A percentile compares a stretch with the other conserved stretches of the same genome.
These are phyloP conservation scores for Chenopodium album DNA, from an alignment of 148 eudicot genomes.

Conservation along the genomic window DNA sequence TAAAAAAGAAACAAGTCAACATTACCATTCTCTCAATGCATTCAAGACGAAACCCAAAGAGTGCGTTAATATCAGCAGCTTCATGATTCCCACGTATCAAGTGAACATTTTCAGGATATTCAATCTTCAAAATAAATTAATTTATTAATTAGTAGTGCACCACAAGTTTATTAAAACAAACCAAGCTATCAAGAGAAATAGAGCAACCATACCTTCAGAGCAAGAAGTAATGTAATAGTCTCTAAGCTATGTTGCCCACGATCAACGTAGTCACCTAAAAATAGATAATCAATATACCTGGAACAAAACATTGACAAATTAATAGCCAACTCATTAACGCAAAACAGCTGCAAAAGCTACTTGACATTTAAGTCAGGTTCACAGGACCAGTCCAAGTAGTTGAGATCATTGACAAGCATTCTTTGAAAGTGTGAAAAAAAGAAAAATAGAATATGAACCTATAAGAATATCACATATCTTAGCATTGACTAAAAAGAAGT, in stretches of 20 bases:
- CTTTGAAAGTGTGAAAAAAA: not conserved
- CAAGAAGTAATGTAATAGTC: slow-evolving; percentile 93
- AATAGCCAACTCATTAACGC: slow-evolving; percentile 9
- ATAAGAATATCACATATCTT: not conserved
- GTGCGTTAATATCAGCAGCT: slow-evolving; percentile 97
- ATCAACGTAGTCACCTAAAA: slow-evolving; percentile 96
- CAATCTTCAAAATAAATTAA: slow-evolving; percentile 55
- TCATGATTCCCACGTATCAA: slow-evolving; percentile 99
- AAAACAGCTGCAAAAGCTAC: not conserved
- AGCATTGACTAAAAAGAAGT: not conserved
- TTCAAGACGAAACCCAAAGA: slow-evolving; percentile 97
- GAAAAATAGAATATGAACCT: not conserved
- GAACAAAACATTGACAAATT: slow-evolving; percentile 16
- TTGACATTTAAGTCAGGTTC: not conserved
- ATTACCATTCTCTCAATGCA: slow-evolving; percentile 98
- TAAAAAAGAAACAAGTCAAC: not conserved
- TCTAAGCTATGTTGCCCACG: slow-evolving; percentile 99
- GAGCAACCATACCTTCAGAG: slow-evolving; percentile 63
- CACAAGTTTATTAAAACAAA: slow-evolving; percentile 5
- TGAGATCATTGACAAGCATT: not conserved
- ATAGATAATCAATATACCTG: slow-evolving; percentile 94
- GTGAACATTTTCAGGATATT: slow-evolving; percentile 90
- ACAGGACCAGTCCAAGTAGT: not conserved
- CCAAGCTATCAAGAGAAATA: slow-evolving; percentile 10
- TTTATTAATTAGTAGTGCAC: slow-evolving; percentile 16